A percentile compares a stretch with the other conserved stretches of the same genome.
Evolutionary conservation across 192 early-diverging fungal species (phyloP).

Genomic region (Chytriomyces sp.): DNA sequence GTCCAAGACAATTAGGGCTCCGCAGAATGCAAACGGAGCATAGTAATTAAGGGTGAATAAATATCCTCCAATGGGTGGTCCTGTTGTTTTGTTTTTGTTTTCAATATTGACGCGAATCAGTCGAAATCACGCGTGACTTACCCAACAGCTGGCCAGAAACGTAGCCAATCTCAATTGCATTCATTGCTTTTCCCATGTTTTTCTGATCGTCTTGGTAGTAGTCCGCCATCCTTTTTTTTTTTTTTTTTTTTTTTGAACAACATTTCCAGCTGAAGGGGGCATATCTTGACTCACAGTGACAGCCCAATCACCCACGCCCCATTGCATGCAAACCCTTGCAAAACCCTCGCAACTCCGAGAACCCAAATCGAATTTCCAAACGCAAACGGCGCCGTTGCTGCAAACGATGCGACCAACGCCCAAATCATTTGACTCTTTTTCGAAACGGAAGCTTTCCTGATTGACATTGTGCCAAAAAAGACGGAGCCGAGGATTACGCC

Average conservation of each 20-base stretch:
- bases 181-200: slow-evolving; percentile 5
- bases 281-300: background rate
- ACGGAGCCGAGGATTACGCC: background rate
- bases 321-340: slow-evolving; percentile 1
- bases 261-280: background rate
- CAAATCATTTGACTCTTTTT: background rate
- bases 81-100: background rate
- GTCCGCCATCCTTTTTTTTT: background rate
- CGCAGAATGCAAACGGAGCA: slow-evolving; percentile 36
- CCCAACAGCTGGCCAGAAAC: background rate
- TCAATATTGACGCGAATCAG: background rate
- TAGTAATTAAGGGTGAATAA: slow-evolving; percentile 32
- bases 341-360: background rate
- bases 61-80: slow-evolving; percentile 40
- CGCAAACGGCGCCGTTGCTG: background rate
- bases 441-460: background rate
- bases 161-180: background rate
- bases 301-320: slow-evolving; percentile 1
- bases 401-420: background rate
- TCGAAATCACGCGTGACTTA: background rate
- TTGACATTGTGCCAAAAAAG: slow-evolving; percentile 14
- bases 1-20: slow-evolving; percentile 20
- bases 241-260: background rate
- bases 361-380: background rate
- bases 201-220: background rate